Percentiles rank a stretch among this genome's conserved stretches.
These are phyloP conservation scores for Stachybotrys chartarum DNA, from an alignment of 2,329 filamentous ascomycete genomes.

Conservation along the genomic window DNA sequence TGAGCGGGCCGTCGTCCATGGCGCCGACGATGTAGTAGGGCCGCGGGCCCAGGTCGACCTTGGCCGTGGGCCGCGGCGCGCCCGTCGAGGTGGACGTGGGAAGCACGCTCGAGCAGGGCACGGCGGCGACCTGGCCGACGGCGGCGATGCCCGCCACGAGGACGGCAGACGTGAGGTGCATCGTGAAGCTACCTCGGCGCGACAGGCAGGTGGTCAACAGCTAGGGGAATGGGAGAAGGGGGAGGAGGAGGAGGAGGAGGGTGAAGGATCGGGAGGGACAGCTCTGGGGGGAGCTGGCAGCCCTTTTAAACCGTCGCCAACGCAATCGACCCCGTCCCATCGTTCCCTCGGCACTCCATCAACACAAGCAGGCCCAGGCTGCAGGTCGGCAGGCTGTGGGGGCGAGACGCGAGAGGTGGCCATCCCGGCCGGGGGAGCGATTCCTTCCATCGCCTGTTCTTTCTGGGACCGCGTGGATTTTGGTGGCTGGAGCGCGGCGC, in stretches of 20 bases:
- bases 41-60: slow-evolving; percentile 54
- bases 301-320: not conserved
- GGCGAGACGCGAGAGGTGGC: not conserved
- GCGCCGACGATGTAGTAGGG: slow-evolving; percentile 58
- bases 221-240: not conserved
- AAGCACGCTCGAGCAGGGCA: slow-evolving; percentile 11
- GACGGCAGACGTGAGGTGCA: slow-evolving; percentile 22
- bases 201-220: not conserved
- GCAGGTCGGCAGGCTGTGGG: not conserved
- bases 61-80: slow-evolving; percentile 27
- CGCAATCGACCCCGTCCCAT: too few relatives aligned
- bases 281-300: not conserved
- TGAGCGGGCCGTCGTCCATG: slow-evolving; percentile 54
- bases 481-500: not conserved
- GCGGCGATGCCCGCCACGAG: slow-evolving; percentile 22
- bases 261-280: not conserved
- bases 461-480: not conserved
- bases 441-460: not conserved
- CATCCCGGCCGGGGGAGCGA: too few relatives aligned
- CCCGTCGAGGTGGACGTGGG: slow-evolving; percentile 3
- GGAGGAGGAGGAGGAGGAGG: not conserved
- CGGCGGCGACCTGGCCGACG: slow-evolving; percentile 16
- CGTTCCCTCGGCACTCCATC: not conserved
- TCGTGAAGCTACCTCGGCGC: slow-evolving; percentile 9
- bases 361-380: not conserved